phyloP scores from a whole-genome alignment of 2,329 filamentous ascomycete species.

The Dactylellina drechsleri region DNA sequence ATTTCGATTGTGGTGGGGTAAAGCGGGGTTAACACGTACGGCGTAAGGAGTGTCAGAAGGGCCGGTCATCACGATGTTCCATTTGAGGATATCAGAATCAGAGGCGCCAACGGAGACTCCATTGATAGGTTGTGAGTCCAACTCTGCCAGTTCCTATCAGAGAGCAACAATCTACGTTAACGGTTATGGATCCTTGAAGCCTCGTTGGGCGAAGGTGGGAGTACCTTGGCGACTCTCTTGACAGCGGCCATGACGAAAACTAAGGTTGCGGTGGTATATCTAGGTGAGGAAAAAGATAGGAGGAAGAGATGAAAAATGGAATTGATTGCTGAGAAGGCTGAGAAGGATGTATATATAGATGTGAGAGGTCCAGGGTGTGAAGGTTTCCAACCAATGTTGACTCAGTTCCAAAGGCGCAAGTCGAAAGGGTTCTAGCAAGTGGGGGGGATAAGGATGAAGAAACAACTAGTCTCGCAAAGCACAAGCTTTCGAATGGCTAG shows the following conservation, averaged over 20 bases:
- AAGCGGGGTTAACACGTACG: constrained; percentile 63
- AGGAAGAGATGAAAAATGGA: constrained; percentile 1
- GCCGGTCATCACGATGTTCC: constrained; percentile 74
- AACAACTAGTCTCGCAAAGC: constrained; percentile 14
- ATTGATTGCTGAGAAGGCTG: constrained; percentile 5
- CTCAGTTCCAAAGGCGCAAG: constrained; percentile 51
- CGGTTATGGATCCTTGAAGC: constrained; percentile 2
- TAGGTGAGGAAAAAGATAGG: not conserved
- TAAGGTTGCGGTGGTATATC: constrained; percentile 1
- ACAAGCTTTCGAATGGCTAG: constrained; percentile 9
- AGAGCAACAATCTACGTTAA: constrained; percentile 13
- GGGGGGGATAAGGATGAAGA: constrained; percentile 10
- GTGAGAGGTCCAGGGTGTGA: too few relatives aligned
- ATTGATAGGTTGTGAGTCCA: constrained; percentile 67
- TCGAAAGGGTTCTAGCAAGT: constrained; percentile 24
- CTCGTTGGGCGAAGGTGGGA: not conserved
- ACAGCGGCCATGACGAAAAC: constrained; percentile 27
- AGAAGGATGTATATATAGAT: constrained; percentile 13
- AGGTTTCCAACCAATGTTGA: constrained; percentile 19
- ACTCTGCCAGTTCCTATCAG: constrained; percentile 70
- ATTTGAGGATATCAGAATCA: constrained; percentile 74
- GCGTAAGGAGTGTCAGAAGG: constrained; percentile 73
- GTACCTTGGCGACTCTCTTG: constrained; percentile 45
- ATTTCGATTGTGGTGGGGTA: constrained; percentile 16
- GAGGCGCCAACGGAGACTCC: constrained; percentile 70